A percentile compares a stretch with the other conserved stretches of the same genome.
Conservation (phyloP, 768 basidiomycete species). For the Termitomyces sp. region DNA sequence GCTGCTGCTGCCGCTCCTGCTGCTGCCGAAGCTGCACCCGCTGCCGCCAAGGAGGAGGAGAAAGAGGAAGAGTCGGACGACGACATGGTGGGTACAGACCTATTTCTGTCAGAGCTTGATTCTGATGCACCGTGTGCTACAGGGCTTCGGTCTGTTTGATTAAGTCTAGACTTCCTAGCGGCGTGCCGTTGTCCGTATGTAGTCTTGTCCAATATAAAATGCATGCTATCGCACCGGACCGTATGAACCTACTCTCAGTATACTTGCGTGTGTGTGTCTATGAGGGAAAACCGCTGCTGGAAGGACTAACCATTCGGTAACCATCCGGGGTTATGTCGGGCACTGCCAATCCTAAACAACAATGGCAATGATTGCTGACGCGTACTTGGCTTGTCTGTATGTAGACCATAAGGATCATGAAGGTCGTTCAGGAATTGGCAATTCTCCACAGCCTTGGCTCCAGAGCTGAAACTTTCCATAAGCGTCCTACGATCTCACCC, state of each 20-base stretch:
- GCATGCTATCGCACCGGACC: constrained; percentile 11
- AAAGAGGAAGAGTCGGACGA: constrained; percentile 87
- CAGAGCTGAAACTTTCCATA: neutral
- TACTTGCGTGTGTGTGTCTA: neutral
- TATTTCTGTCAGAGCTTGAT: neutral
- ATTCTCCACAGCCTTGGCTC: neutral
- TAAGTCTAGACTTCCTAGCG: constrained; percentile 33
- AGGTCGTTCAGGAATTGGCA: neutral
- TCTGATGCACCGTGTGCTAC: constrained; percentile 18
- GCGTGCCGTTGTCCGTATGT: constrained; percentile 15
- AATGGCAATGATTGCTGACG: neutral
- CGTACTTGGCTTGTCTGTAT: neutral
- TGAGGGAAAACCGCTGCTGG: constrained; percentile 10
- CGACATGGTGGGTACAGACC: constrained; percentile 67
- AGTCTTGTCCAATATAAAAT: constrained; percentile 18
- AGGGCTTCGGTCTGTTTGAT: constrained; percentile 97
- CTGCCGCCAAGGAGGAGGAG: constrained; percentile 69
- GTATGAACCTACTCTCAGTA: constrained; percentile 3
- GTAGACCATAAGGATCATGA: neutral
- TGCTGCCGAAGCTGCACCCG: constrained; percentile 37
- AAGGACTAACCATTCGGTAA: too few species aligned
- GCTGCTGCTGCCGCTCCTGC: constrained; percentile 55
- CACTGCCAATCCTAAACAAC: constrained; percentile 4
- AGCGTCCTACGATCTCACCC: neutral
- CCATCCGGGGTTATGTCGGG: constrained; percentile 14